Evolutionary conservation across 2,329 filamentous ascomycete species (phyloP).

Genomic region (Capronia americana): DNA sequence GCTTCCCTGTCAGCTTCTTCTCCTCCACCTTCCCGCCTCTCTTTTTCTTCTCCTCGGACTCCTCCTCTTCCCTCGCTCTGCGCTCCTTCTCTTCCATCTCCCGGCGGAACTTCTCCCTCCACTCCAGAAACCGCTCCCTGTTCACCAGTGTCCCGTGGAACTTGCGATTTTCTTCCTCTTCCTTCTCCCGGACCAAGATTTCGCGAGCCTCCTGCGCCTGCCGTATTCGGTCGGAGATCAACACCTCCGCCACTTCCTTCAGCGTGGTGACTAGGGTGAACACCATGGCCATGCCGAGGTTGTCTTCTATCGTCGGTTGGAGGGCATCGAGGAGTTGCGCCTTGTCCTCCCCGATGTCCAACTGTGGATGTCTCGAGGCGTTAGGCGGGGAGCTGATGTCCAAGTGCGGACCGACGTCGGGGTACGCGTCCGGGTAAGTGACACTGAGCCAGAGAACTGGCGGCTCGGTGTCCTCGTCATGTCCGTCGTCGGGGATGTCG

Average conservation of each 20-base stretch:
- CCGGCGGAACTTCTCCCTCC: constrained; percentile 76
- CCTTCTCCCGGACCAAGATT: constrained; percentile 63
- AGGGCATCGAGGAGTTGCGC: constrained; percentile 73
- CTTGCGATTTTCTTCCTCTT: constrained; percentile 94
- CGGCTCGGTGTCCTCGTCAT: constrained; percentile 65
- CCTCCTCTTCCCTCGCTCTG: constrained; percentile 74
- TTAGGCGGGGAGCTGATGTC: constrained; percentile 79
- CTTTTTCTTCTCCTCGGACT: constrained; percentile 81
- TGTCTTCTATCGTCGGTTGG: constrained; percentile 81
- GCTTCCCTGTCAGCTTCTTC: constrained; percentile 71
- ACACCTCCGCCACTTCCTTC: constrained; percentile 87
- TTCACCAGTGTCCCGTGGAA: constrained; percentile 92
- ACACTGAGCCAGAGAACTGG: constrained; percentile 81
- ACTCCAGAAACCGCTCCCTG: constrained; percentile 81
- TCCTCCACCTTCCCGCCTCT: constrained; percentile 71
- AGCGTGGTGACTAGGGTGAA: constrained; percentile 87
- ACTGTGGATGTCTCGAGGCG: constrained; percentile 70
- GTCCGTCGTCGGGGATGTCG: constrained; percentile 72
- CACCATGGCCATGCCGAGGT: constrained; percentile 95
- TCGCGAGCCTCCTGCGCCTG: constrained; percentile 63
- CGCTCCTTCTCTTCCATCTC: constrained; percentile 79
- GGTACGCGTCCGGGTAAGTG: constrained; percentile 87
- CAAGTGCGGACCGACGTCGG: constrained; percentile 82
- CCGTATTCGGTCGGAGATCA: constrained; percentile 76
- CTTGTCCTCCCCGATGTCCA: constrained; percentile 83